A percentile compares a stretch with the other conserved stretches of the same genome.
Evolutionary conservation across 116 monocot genomes (phyloP).

Genomic region (Trichopus zeylanicus): DNA sequence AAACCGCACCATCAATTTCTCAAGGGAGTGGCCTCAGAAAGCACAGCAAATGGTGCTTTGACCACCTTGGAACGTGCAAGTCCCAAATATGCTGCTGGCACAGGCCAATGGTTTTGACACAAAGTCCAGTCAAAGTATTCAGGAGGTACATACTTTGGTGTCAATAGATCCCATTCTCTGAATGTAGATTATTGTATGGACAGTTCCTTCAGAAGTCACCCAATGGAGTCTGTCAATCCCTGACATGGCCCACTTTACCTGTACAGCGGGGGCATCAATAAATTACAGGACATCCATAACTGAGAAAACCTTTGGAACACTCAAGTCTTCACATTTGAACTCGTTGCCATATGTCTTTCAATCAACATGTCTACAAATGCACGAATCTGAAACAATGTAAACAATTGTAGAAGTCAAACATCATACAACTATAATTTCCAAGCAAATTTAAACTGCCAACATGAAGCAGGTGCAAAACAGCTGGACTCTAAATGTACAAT

Average conservation of each 20-base stretch:
- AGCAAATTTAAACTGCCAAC: too few relatives aligned
- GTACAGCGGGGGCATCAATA: not conserved
- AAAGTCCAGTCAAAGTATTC: not conserved
- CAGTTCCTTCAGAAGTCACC: not conserved
- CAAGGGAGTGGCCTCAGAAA: too few relatives aligned
- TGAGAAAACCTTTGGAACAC: slow-evolving; percentile 3
- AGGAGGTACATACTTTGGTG: not conserved
- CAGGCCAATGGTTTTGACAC: not conserved
- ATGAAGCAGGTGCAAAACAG: too few relatives aligned
- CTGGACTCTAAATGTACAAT: too few relatives aligned
- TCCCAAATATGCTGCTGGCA: not conserved
- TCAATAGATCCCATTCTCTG: not conserved
- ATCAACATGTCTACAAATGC: slow-evolving; percentile 89
- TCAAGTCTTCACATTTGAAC: slow-evolving; percentile 32
- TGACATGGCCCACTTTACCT: not conserved
- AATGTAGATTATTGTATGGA: not conserved
- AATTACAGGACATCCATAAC: not conserved
- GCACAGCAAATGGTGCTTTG: not conserved
- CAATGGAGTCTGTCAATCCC: not conserved
- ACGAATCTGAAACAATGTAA: slow-evolving; percentile 63
- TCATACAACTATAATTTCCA: too few relatives aligned
- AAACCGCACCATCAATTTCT: not conserved
- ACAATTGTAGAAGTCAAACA: too few relatives aligned
- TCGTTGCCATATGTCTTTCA: slow-evolving; percentile 57
- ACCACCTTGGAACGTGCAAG: not conserved